Conservation (phyloP, 108 stramenopile genomes). For the Cylindrotheca closterium region DNA sequence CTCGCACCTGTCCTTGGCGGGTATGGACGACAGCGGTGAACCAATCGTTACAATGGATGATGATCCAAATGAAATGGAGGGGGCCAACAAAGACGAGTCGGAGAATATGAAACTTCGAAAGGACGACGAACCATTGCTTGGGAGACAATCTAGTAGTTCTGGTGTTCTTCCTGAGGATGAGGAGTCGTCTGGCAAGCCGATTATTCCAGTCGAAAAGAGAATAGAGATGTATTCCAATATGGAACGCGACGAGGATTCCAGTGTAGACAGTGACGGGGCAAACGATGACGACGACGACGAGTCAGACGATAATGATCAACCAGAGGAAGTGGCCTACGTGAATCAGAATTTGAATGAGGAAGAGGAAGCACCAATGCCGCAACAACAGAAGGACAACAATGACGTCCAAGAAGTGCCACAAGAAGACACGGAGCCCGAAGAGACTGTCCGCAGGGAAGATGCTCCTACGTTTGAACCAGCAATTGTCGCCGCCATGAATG, state of each 20-base stretch:
- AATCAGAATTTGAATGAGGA: constrained; percentile 13
- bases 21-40: constrained; percentile 10
- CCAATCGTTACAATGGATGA: not conserved
- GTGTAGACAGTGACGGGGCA: constrained; percentile 5
- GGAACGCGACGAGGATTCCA: constrained; percentile 28
- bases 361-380: constrained; percentile 9
- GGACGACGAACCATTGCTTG: constrained; percentile 22
- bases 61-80: not conserved
- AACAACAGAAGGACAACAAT: not conserved
- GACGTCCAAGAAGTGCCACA: constrained; percentile 13
- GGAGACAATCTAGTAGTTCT: not conserved
- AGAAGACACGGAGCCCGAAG: constrained; percentile 1
- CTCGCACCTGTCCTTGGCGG: not conserved
- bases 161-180: constrained; percentile 5
- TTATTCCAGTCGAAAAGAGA: constrained; percentile 19
- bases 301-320: constrained; percentile 3
- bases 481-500: not conserved
- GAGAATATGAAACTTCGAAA: not conserved
- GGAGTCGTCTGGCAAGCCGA: not conserved
- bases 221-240: constrained; percentile 16
- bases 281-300: constrained; percentile 10
- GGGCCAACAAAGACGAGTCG: not conserved
- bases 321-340: constrained; percentile 4
- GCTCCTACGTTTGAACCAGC: not conserved
- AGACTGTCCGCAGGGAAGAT: not conserved